A percentile compares a stretch with the other conserved stretches of the same genome.
These are phyloP conservation scores for Clonostachys rosea DNA, from an alignment of 2,329 filamentous ascomycete species.

Conservation along the genomic window DNA sequence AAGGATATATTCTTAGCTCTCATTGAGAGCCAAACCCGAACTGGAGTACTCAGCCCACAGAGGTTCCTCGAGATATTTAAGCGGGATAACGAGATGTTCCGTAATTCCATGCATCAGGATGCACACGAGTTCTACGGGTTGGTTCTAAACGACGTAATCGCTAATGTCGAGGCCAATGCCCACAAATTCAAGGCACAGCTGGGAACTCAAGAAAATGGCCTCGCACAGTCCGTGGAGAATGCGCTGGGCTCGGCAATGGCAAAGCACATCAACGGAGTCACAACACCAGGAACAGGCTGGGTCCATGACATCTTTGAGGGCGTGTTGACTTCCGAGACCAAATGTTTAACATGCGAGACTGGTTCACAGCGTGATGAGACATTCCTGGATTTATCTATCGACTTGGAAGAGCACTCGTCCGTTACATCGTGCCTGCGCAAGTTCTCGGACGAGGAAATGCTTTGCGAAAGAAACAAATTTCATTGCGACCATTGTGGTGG, in stretches of 20 bases:
- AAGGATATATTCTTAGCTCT: conserved; percentile 96
- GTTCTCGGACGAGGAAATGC: conserved; percentile 97
- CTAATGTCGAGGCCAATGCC: conserved; percentile 87
- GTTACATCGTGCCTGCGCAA: conserved; percentile 93
- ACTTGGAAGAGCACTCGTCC: conserved; percentile 90
- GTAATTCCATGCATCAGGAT: conserved; percentile 96
- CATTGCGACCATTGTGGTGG: conserved; percentile 97
- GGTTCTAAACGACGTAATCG: conserved; percentile 91
- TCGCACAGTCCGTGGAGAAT: conserved; percentile 9
- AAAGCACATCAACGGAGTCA: conserved; percentile 1
- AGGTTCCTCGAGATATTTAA: conserved; percentile 92
- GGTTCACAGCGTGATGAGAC: conserved; percentile 93
- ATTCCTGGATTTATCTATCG: conserved; percentile 93
- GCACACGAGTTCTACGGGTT: conserved; percentile 96
- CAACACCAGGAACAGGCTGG: conserved; percentile 68
- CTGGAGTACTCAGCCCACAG: conserved; percentile 86
- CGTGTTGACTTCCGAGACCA: conserved; percentile 89
- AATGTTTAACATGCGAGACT: conserved; percentile 94
- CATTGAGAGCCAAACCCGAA: conserved; percentile 74
- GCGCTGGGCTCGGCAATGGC: conserved; percentile 20
- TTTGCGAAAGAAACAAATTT: conserved; percentile 98
- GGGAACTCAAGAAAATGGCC: conserved; percentile 3
- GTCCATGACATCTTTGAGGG: conserved; percentile 98
- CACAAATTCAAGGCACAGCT: conserved; percentile 53
- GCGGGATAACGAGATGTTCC: conserved; percentile 94